Base-by-base conservation (phyloP, 2,329 filamentous ascomycete species). In the Chaetomiaceae sp. region DNA sequence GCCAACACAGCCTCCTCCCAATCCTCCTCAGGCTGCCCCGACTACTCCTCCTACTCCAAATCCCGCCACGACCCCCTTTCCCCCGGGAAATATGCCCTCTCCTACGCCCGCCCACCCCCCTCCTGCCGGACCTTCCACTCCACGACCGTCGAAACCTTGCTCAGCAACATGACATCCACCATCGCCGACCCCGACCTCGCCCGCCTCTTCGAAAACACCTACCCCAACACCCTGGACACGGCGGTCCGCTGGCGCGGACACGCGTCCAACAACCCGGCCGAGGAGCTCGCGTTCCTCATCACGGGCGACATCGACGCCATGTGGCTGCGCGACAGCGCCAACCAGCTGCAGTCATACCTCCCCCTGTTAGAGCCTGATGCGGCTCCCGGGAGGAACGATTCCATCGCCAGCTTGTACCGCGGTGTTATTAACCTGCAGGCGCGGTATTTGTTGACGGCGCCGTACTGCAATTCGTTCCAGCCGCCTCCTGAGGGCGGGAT, bases 401-500 rank as follows among this genome's bases (percentile, higher is more conserved):
- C 80, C 4, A 73, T 91, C 36, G 86, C 85, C 25, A 81, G 81
- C 47, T 73, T 91, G 5, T 90, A 83, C 69, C 80, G 87, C 23
- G 88, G 88, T 25, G 83, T 84, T 27, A 88, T 91, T 68, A 91
- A 91, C 67, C 78, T 90, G 1, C 88, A 91, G 65, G 79, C 84
- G 6, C 79, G 87, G 53, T 90, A 89, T 68, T 72, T 91, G 46
- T 74, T 82, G 49, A 77, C 78, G 11, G 78, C 79, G 7, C 91
- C 92, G 1, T 92, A 91, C 72, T 97, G 92, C 77, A 96, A 96
- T 70, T 89, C 91, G 34, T 97, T 96, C 71, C 91, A 96, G 66
- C 89, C 92, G 0, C 92, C 92, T 0, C 75, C 81, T 2, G 89
- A 91, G 48, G 89, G 88, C 51, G 80, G 81, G 19, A 75, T 92